A percentile compares a stretch with the other conserved stretches of the same genome.
Conservation (phyloP, 2,329 filamentous ascomycete species). For the Geosmithia putterillii region DNA sequence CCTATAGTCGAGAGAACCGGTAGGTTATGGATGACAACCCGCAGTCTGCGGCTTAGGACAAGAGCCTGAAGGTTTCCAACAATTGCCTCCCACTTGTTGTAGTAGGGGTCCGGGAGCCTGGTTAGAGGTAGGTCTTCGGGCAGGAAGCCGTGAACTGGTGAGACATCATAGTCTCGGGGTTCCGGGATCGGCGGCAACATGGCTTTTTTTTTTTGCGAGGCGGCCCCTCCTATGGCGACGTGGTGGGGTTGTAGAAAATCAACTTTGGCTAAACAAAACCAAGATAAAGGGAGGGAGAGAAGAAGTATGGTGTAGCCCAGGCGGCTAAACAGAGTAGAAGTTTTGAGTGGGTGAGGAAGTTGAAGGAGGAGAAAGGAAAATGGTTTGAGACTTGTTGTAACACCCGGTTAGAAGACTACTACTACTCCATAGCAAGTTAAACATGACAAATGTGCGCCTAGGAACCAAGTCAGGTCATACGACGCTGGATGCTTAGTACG, state of each 20-base stretch:
- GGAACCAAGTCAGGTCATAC: background rate
- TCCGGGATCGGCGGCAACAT: conserved; percentile 50
- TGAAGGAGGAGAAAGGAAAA: background rate
- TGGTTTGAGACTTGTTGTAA: background rate
- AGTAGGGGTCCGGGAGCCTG: conserved; percentile 77
- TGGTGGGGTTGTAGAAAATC: background rate
- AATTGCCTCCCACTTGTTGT: conserved; percentile 87
- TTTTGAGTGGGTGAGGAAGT: background rate
- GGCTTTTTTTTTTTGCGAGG: conserved; percentile 1
- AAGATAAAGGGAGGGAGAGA: background rate
- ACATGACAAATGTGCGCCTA: background rate
- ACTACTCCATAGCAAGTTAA: too few relatives aligned
- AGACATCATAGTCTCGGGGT: conserved; percentile 70
- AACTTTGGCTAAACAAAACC: background rate
- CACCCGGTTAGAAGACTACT: background rate
- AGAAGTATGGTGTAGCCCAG: background rate
- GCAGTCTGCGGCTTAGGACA: conserved; percentile 73
- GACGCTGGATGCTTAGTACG: background rate
- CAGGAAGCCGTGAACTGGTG: conserved; percentile 72
- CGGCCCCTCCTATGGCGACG: background rate
- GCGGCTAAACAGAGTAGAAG: background rate
- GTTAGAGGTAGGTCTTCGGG: conserved; percentile 70
- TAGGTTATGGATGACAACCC: conserved; percentile 65
- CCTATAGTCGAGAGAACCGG: conserved; percentile 74
- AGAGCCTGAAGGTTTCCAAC: conserved; percentile 76